Evolutionary conservation across 768 basidiomycete genomes (phyloP), one percentile per base, ranked within the genome.

Genomic region (Serendipita indica): DNA sequence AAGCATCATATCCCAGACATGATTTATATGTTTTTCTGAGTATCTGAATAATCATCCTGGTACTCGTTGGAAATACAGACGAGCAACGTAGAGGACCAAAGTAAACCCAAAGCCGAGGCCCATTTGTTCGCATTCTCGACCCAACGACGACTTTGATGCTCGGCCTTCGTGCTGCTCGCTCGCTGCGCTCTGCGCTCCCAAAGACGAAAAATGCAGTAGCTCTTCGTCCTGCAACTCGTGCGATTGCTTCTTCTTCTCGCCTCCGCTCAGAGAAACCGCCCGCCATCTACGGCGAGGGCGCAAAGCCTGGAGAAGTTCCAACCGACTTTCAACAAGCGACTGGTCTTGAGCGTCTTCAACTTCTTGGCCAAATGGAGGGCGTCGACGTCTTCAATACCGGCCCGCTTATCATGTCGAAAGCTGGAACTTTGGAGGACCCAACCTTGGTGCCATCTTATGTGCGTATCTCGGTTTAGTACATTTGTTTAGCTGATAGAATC

Each of bases 301-400:
- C 77, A 66, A 82, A 85, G 68, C 59, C 79, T 30, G 77, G 81
- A 65, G 61, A 65, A 63, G 80, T 90, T 63, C 83, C 91, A 57
- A 86, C 86, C 60, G 88, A 90, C 72, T 76, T 83, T 63, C 80
- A 87, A 63, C 94, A 99, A 73, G 81, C 93, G 14, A 99, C 94
- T 65, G 94, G 94, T 81, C 76, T 97, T 58, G 93, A 97, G 72
- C 89, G 94, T 72, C 81, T 96, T 68, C 89, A 99, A 72, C 74
- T 96, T 52, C 73, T 97, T 57, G 91, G 86, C 67, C 84, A 90
- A 62, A 74, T 91, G 66, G 82, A 90, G 70, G 93, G 92, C 58
- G 73, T 91, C 57, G 83, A 89, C 41, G 80, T 91, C 57, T 99
- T 99, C 73, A 91, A 97, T 70, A 77, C 84, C 67, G 78, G 80